These are phyloP conservation scores for Candida stauntonica DNA, from an alignment of 805 yeast genomes.

Conservation along the genomic window DNA sequence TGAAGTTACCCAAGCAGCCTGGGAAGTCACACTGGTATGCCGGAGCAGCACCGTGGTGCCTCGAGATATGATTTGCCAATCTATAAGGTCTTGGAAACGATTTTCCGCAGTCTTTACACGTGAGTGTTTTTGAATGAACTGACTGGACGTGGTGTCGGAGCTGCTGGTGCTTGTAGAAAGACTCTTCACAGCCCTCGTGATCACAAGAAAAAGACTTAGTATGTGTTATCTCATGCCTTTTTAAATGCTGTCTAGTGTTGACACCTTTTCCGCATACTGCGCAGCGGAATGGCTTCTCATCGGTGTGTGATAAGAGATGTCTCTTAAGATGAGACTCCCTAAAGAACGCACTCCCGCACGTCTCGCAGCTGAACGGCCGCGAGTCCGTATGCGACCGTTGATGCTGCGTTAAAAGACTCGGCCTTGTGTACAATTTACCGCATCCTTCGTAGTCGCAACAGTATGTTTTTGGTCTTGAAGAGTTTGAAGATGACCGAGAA, in stretches of 20 bases:
- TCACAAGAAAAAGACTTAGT: constrained; percentile 59
- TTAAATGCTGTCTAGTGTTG: constrained; percentile 72
- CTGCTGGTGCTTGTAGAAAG: constrained; percentile 73
- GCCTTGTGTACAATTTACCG: constrained; percentile 71
- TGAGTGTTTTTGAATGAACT: constrained; percentile 52
- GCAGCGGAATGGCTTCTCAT: constrained; percentile 69
- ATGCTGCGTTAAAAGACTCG: constrained; percentile 81
- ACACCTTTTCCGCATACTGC: constrained; percentile 77
- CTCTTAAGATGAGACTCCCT: constrained; percentile 78
- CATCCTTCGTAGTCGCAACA: constrained; percentile 65
- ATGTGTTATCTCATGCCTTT: constrained; percentile 81
- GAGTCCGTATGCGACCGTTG: constrained; percentile 71
- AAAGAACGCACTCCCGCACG: constrained; percentile 62
- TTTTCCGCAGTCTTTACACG: constrained; percentile 61
- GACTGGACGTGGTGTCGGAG: constrained; percentile 65
- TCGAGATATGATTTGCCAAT: constrained; percentile 60
- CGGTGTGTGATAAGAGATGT: constrained; percentile 64
- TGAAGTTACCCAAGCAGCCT: constrained; percentile 56
- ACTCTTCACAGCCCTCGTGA: constrained; percentile 56
- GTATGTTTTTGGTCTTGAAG: constrained; percentile 55
- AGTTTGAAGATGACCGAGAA: constrained; percentile 29
- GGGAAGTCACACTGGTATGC: constrained; percentile 59
- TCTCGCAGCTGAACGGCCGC: constrained; percentile 67
- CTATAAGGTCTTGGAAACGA: constrained; percentile 60
- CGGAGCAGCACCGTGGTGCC: constrained; percentile 54